Conservation (phyloP, 176 grass and related monocot genomes). For the Aegilops speltoides region DNA sequence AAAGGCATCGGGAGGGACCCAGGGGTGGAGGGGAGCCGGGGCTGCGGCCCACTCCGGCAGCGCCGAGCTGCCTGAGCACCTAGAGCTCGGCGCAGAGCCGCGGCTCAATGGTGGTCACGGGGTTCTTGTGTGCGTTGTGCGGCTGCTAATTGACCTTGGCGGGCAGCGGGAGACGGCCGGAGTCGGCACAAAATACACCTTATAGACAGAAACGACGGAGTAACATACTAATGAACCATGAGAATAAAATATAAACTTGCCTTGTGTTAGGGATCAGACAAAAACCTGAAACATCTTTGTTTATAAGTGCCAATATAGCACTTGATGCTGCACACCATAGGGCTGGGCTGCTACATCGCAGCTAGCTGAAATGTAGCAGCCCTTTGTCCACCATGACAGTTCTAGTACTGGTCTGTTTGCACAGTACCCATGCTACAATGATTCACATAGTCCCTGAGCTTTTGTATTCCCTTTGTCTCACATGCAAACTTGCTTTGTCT, state of each 20-base stretch:
- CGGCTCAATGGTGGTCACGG: too few species aligned
- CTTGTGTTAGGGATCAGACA: not conserved
- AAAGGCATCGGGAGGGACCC: too few species aligned
- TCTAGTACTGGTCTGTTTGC: not conserved
- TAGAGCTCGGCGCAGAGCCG: too few species aligned
- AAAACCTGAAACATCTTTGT: constrained; percentile 6
- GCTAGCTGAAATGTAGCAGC: not conserved
- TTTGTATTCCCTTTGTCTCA: constrained; percentile 5
- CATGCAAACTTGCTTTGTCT: not conserved
- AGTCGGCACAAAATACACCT: not conserved
- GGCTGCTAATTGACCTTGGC: too few species aligned
- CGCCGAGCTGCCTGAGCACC: too few species aligned
- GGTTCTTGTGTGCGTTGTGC: too few species aligned
- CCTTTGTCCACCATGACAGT: not conserved
- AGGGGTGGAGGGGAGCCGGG: too few species aligned
- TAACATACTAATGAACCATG: constrained; percentile 10
- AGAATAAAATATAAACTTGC: constrained; percentile 4
- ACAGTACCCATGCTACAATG: constrained; percentile 1
- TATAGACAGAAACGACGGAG: not conserved
- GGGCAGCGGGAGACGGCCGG: too few species aligned
- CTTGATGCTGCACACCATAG: not conserved
- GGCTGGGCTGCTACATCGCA: not conserved
- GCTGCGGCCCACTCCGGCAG: too few species aligned
- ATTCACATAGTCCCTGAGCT: not conserved
- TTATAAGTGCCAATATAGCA: not conserved